A percentile compares a stretch with the other conserved stretches of the same genome.
Conservation (phyloP, 306 rosid genomes). For the Trifolium subterraneum region DNA sequence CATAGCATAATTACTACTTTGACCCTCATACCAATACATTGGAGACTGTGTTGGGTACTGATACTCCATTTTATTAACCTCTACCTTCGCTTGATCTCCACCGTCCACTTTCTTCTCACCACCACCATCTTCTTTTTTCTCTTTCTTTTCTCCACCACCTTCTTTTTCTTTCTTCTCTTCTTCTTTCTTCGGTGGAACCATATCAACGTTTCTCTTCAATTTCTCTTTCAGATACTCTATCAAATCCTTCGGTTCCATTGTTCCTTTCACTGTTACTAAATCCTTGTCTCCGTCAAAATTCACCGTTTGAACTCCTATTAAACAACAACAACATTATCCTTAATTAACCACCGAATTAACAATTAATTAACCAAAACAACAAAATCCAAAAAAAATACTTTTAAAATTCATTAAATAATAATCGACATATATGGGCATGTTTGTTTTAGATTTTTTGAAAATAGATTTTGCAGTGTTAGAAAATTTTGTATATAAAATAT, state of each 20-base stretch:
- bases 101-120: constrained; percentile 40
- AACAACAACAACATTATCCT: not conserved
- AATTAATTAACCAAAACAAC: not conserved
- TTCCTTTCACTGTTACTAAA: constrained; percentile 72
- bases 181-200: constrained; percentile 66
- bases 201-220: constrained; percentile 67
- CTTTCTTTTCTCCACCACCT: constrained; percentile 34
- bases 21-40: constrained; percentile 58
- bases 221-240: constrained; percentile 57
- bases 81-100: constrained; percentile 33
- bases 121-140: constrained; percentile 40
- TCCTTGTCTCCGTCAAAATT: constrained; percentile 63
- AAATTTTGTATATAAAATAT: too few relatives aligned
- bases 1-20: constrained; percentile 46
- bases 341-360: constrained; percentile 30
- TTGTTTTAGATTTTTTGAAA: too few relatives aligned
- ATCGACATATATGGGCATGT: too few relatives aligned
- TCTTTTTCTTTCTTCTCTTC: constrained; percentile 57
- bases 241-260: constrained; percentile 67
- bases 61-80: constrained; percentile 67
- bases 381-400: too few relatives aligned
- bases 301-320: constrained; percentile 71
- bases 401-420: too few relatives aligned
- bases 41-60: constrained; percentile 40
- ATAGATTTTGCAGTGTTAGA: too few relatives aligned